Base-by-base conservation (phyloP, 2,329 filamentous ascomycete genomes). In the Cladosporium sp. region DNA sequence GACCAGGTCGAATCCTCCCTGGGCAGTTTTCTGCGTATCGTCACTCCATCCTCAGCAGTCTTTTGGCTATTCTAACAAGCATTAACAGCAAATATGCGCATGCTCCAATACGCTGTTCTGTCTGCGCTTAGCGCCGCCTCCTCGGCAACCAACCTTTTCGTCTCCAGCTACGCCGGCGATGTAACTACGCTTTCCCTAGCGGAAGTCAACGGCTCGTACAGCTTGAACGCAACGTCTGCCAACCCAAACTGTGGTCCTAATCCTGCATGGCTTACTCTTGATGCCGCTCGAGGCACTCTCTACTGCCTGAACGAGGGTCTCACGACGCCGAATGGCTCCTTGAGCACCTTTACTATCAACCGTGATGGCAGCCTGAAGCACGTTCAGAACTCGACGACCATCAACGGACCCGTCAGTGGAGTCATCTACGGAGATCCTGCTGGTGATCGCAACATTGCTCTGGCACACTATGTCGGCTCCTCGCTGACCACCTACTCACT, bases 261-360 rank as follows among this genome's bases (percentile, higher is more conserved):
- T 67, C 85, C 88, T 5, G 84, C 86, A 12, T 90, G 88, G 87
- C 78, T 90, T 65, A 85, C 85, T 24, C 80, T 87, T 24, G 84
- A 87, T 72, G 75, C 80, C 66, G 72, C 78, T 55, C 80, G 82
- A 67, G 78, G 79, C 26, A 75, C 81, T 14, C 78, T 90, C 12
- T 88, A 86, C 77, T 90, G 87, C 76, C 71, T 86, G 54, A 84
- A 90, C 70, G 88, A 90, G 79, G 85, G 82, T 26, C 77, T 83
- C 54, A 74, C 74, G 26, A 74, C 73, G 4, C 73, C 77, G n/a
- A 81, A 85, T 68, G 86, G 85, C 60, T 80, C 81, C 1, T 75
- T 90, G 66, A 74, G 69, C 58, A 74, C 75, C n/a, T 80, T 78
- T 66, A 71, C 72, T 11, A 78, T 79, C 64, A 75, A 72, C 59